Conservation (phyloP, 2,329 filamentous ascomycete species). For the Paraconiothyrium sp. region DNA sequence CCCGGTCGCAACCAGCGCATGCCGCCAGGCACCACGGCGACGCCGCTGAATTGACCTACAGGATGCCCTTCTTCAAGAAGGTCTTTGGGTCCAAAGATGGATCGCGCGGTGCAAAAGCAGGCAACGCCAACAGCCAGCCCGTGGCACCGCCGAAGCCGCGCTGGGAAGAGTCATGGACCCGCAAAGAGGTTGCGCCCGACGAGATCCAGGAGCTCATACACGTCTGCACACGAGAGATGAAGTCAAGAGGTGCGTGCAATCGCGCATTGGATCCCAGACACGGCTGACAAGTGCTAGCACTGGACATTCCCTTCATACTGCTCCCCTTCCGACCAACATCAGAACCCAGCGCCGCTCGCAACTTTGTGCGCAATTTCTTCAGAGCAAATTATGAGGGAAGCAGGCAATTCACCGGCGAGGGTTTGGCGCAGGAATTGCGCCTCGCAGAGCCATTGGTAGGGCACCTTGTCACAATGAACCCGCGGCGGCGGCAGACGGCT, state of each 20-base stretch:
- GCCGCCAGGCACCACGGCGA: conserved; percentile 31
- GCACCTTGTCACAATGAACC: conserved; percentile 21
- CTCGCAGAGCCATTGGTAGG: conserved; percentile 93
- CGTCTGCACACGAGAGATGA: conserved; percentile 89
- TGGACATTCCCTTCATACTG: conserved; percentile 91
- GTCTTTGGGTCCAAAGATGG: conserved; percentile 50
- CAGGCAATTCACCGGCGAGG: conserved; percentile 69
- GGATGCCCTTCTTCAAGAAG: conserved; percentile 52
- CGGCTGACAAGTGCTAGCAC: conserved; percentile 63
- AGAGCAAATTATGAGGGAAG: conserved; percentile 71
- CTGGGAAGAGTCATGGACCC: conserved; percentile 89
- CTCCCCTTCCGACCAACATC: conserved; percentile 94
- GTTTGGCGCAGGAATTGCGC: conserved; percentile 83
- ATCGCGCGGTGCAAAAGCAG: conserved; percentile 41
- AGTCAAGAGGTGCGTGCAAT: conserved; percentile 78
- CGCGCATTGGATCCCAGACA: conserved; percentile 4
- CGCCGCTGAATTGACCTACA: conserved; percentile 26
- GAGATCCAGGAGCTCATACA: conserved; percentile 89
- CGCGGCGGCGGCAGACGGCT: conserved; percentile 25
- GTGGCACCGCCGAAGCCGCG: conserved; percentile 70
- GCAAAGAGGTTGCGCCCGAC: conserved; percentile 83
- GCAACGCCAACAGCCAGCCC: conserved; percentile 34
- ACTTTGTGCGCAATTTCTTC: conserved; percentile 93
- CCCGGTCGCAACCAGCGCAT: conserved; percentile 30
- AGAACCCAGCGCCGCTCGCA: conserved; percentile 89